Base-by-base conservation (phyloP, 164 flowering plant species). In the Berberis thunbergii region DNA sequence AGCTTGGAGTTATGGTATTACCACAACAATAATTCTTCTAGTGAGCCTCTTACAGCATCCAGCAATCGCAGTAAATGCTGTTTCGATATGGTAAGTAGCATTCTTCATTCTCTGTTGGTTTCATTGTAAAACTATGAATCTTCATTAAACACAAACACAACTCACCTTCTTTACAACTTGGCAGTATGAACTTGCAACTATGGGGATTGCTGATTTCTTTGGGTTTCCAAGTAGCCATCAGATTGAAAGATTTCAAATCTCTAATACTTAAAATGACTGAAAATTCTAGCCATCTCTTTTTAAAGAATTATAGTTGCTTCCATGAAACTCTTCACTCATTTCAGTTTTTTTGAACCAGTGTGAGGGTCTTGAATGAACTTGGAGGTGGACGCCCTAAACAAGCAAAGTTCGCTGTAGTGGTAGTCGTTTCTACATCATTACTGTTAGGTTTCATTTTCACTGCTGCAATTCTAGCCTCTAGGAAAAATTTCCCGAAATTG, bases 331-430 rank as follows among this genome's bases (percentile, higher is more conserved):
- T 4, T 10, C 39, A 10, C n/a, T 45, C n/a, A 6, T 54, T 54
- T 53, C 56, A 40, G 57, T n/a, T 42, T 41, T 46, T 60, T 5
- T 5, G 9, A 48, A 26, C 26, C 74, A 84, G 88, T 49, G 83
- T 80, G 43, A 56, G 82, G 12, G 84, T 84, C 39, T 74, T 81
- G 2, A 82, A 84, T 64, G 84, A 82, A 64, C 80, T 84, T 5
- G 86, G 88, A 69, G 82, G 84, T 2, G 72, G 81, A n/a, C 59
- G 64, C 57, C 77, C 83, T 6, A 73, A 69, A 65, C 78, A 76
- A 1, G 84, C 86, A 56, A 80, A 78, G 59, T 81, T 81, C 50
- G 64, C 87, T 12, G 71, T 74, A 13, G 45, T 65, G 1, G 68
- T 80, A 4, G 59, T 67, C 11, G 69, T 63, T 40, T 42, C 61